Conservation (phyloP, 345 rosid genomes). For the Rhizophora mangle region DNA sequence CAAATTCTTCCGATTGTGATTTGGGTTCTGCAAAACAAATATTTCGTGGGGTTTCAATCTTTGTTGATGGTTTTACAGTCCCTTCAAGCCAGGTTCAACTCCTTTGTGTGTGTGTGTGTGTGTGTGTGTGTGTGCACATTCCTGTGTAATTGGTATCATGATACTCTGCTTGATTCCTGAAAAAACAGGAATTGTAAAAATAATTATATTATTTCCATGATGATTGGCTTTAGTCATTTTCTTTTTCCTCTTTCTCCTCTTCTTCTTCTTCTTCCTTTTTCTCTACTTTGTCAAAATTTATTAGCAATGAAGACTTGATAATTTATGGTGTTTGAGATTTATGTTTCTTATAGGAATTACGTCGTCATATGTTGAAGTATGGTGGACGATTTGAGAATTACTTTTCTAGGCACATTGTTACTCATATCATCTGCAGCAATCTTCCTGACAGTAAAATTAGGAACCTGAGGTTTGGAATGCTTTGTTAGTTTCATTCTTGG, state of each 20-base stretch:
- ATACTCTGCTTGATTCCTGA: too few relatives aligned
- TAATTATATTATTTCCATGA: too few relatives aligned
- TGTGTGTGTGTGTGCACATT: too few relatives aligned
- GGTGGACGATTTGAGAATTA: constrained; percentile 77
- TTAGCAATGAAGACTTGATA: too few relatives aligned
- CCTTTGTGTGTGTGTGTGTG: background rate
- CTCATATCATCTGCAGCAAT: constrained; percentile 79
- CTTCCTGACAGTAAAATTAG: constrained; percentile 76
- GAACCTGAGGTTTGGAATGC: constrained; percentile 61
- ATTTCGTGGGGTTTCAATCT: constrained; percentile 84
- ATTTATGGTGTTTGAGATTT: too few relatives aligned
- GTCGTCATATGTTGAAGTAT: constrained; percentile 51
- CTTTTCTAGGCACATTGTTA: constrained; percentile 61
- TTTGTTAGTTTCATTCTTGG: constrained; percentile 9
- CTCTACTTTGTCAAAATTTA: too few relatives aligned
- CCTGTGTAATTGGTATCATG: too few relatives aligned
- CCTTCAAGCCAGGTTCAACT: constrained; percentile 81
- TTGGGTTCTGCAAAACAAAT: constrained; percentile 46
- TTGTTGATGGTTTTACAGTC: constrained; percentile 85
- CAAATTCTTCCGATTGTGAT: constrained; percentile 36
- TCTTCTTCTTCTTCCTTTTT: too few relatives aligned
- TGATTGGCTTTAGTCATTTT: too few relatives aligned
- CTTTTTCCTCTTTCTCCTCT: too few relatives aligned
- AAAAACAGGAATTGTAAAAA: too few relatives aligned
- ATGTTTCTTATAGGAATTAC: constrained; percentile 39